phyloP scores from a whole-genome alignment of 345 rosid genomes.

The thale cress (Arabidopsis thaliana) region DNA sequence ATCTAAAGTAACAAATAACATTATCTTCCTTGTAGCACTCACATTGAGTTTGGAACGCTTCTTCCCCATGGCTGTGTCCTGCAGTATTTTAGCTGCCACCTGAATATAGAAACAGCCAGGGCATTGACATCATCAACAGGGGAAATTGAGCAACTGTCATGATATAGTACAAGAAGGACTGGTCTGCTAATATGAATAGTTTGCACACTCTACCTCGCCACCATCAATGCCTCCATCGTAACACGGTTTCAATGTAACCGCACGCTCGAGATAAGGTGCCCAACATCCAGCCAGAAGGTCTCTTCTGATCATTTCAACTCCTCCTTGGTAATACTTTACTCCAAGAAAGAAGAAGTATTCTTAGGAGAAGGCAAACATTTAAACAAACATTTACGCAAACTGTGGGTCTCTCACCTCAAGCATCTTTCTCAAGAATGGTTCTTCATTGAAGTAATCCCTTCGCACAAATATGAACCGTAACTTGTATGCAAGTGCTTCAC shows the following conservation, averaged over 20 bases:
- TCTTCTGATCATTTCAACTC: conserved; percentile 97
- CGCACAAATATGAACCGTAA: conserved; percentile 92
- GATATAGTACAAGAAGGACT: not conserved
- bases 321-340: conserved; percentile 70
- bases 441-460: conserved; percentile 94
- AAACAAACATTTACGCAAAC: not conserved
- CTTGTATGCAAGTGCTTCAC: conserved; percentile 90
- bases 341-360: not conserved
- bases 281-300: conserved; percentile 89
- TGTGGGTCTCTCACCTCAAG: conserved; percentile 61
- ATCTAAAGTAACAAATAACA: not conserved
- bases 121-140: conserved; percentile 6
- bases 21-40: conserved; percentile 32
- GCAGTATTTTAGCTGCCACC: conserved; percentile 86
- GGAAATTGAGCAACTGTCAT: not conserved
- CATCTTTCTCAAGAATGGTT: conserved; percentile 93
- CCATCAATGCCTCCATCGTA: conserved; percentile 84
- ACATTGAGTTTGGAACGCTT: conserved; percentile 79
- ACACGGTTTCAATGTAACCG: conserved; percentile 81
- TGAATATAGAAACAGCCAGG: conserved; percentile 38
- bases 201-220: conserved; percentile 69
- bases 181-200: conserved; percentile 18
- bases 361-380: not conserved
- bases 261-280: conserved; percentile 93
- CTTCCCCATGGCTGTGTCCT: conserved; percentile 87